Conservation (phyloP, 1,284 basidiomycete genomes). For the Naganishia cerealis region DNA sequence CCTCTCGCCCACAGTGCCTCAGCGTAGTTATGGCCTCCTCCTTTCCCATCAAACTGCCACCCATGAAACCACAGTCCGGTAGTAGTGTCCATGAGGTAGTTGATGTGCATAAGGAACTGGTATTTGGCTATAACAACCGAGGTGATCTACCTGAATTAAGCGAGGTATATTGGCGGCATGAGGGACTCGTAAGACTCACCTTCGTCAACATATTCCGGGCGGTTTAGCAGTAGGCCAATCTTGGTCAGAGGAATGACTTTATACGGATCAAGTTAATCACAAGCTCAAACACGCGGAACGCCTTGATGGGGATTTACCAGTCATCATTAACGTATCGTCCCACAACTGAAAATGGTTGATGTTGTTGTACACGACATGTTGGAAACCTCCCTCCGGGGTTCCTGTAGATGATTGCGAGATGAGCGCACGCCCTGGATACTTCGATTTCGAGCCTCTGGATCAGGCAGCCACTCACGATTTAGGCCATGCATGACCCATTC, state of each 20-base stretch:
- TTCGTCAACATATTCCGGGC: constrained; percentile 64
- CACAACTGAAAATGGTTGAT: constrained; percentile 64
- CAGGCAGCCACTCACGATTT: constrained; percentile 50
- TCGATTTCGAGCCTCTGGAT: not conserved
- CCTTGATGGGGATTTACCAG: constrained; percentile 36
- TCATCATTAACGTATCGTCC: constrained; percentile 71
- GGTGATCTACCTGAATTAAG: not conserved
- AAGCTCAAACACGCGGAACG: not conserved
- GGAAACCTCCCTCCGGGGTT: constrained; percentile 63
- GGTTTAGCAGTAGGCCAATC: constrained; percentile 62
- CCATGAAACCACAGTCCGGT: constrained; percentile 55
- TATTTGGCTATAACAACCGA: constrained; percentile 38
- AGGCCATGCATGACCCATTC: constrained; percentile 67
- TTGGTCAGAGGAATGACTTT: constrained; percentile 63
- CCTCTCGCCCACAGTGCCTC: constrained; percentile 64
- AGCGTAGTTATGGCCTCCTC: constrained; percentile 56
- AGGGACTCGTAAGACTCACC: constrained; percentile 56
- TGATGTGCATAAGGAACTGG: constrained; percentile 43
- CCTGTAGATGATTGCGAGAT: constrained; percentile 14
- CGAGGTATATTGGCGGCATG: not conserved
- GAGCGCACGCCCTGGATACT: not conserved
- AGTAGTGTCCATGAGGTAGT: constrained; percentile 47
- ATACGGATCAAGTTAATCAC: not conserved
- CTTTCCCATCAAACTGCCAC: constrained; percentile 46
- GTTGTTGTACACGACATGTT: constrained; percentile 62